Conservation (phyloP, 768 basidiomycete species). For the Cystobasidium tubakii region DNA sequence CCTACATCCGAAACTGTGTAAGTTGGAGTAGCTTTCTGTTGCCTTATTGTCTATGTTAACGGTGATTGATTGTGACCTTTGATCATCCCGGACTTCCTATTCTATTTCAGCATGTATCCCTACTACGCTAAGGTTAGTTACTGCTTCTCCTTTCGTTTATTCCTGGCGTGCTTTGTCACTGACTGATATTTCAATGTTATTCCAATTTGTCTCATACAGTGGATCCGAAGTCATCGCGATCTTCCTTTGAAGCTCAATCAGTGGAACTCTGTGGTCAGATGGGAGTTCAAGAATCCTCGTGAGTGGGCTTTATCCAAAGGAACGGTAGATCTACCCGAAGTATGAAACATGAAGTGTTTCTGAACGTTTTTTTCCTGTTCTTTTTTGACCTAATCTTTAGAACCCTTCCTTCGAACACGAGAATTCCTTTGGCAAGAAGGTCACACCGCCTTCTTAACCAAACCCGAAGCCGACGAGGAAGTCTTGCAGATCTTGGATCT, state of each 20-base stretch:
- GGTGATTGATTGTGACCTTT: not conserved
- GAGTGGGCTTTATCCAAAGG: slow-evolving; percentile 49
- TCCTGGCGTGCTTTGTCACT: too few relatives aligned
- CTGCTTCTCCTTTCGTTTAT: not conserved
- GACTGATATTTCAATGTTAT: too few relatives aligned
- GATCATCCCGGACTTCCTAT: not conserved
- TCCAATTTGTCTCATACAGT: slow-evolving; percentile 52
- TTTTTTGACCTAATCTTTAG: too few relatives aligned
- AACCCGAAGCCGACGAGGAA: slow-evolving; percentile 81
- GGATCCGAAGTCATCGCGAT: slow-evolving; percentile 96
- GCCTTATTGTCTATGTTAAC: not conserved
- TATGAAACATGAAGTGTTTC: too few relatives aligned
- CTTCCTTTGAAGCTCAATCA: slow-evolving; percentile 94
- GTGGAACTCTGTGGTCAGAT: slow-evolving; percentile 98
- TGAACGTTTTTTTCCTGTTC: too few relatives aligned
- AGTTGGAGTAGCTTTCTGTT: not conserved
- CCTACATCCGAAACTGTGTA: slow-evolving; percentile 90
- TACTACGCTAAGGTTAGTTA: slow-evolving; percentile 73
- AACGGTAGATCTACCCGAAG: too few relatives aligned
- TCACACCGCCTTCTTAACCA: slow-evolving; percentile 87
- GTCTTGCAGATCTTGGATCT: slow-evolving; percentile 90
- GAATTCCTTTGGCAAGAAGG: slow-evolving; percentile 99
- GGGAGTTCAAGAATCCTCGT: slow-evolving; percentile 99
- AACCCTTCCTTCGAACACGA: slow-evolving; percentile 97
- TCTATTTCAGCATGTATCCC: slow-evolving; percentile 69